A percentile compares a stretch with the other conserved stretches of the same genome.
phyloP scores from a whole-genome alignment of 2,329 filamentous ascomycete species.

The Coniella vitis region DNA sequence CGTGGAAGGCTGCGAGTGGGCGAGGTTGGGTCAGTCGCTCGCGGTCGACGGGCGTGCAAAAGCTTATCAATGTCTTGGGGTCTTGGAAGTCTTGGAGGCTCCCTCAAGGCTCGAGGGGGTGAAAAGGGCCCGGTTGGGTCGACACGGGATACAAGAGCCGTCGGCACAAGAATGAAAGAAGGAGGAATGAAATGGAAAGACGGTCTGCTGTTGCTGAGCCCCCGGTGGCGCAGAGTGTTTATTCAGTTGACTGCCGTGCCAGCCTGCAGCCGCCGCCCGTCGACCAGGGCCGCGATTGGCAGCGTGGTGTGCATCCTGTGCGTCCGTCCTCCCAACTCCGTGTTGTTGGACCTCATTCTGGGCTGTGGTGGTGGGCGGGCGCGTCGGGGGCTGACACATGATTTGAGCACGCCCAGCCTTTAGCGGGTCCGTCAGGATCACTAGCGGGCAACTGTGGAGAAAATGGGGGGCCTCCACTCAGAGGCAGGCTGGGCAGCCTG shows the following conservation, averaged over 20 bases:
- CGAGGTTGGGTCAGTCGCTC: background rate
- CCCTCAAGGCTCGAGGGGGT: background rate
- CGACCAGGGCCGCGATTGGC: background rate
- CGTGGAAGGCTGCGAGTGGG: background rate
- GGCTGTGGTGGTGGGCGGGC: background rate
- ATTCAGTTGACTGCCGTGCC: background rate
- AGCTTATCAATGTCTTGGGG: background rate
- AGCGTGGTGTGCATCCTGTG: background rate
- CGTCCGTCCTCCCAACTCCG: background rate
- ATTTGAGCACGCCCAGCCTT: background rate
- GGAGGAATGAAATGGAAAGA: conserved; percentile 1
- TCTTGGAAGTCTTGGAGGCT: background rate
- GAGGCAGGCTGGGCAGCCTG: background rate
- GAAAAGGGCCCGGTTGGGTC: background rate
- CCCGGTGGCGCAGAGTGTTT: conserved; percentile 13
- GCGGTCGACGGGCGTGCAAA: background rate
- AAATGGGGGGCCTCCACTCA: background rate
- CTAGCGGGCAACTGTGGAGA: conserved; percentile 3
- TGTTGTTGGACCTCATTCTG: background rate
- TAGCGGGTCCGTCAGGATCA: conserved; percentile 7
- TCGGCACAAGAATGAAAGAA: background rate
- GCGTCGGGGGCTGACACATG: background rate
- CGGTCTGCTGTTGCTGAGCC: background rate
- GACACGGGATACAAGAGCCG: background rate
- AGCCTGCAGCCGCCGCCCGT: conserved; percentile 14